Percentiles rank a stretch among this genome's conserved stretches.
These are phyloP conservation scores for Setaria viridis DNA, from an alignment of 202 grass and related monocot species.

Conservation along the genomic window DNA sequence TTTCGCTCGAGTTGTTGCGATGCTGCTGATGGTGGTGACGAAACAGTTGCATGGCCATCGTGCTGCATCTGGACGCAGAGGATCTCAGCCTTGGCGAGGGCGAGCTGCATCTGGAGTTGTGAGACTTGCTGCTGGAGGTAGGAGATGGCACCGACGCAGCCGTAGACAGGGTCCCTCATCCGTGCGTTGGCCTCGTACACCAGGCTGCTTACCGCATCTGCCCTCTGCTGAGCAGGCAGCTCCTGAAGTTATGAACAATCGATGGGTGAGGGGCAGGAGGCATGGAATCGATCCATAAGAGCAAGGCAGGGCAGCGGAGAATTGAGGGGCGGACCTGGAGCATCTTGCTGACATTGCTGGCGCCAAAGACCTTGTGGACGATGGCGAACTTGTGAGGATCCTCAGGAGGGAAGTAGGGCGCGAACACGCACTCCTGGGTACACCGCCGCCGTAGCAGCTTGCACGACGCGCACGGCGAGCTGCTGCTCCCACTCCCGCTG, in stretches of 20 bases:
- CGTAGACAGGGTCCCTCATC: constrained; percentile 76
- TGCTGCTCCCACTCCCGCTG: neutral
- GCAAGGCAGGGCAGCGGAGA: too few relatives aligned
- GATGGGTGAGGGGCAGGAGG: neutral
- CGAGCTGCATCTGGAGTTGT: constrained; percentile 83
- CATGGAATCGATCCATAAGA: too few relatives aligned
- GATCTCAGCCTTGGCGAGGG: constrained; percentile 71
- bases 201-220: constrained; percentile 73
- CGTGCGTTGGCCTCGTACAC: constrained; percentile 81
- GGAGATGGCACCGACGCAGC: constrained; percentile 82
- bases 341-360: constrained; percentile 87
- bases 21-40: neutral
- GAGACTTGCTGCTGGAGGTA: constrained; percentile 72
- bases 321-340: constrained; percentile 40
- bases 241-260: constrained; percentile 32
- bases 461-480: constrained; percentile 69
- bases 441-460: constrained; percentile 77
- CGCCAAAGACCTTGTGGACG: constrained; percentile 79
- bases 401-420: constrained; percentile 76
- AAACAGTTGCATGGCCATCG: neutral
- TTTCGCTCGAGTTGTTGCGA: neutral
- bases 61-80: constrained; percentile 32
- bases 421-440: constrained; percentile 70
- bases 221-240: constrained; percentile 55
- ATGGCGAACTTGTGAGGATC: constrained; percentile 74